Base-by-base conservation (phyloP, 2,329 filamentous ascomycete species). In the Aspergillus pseudoviridinutans region DNA sequence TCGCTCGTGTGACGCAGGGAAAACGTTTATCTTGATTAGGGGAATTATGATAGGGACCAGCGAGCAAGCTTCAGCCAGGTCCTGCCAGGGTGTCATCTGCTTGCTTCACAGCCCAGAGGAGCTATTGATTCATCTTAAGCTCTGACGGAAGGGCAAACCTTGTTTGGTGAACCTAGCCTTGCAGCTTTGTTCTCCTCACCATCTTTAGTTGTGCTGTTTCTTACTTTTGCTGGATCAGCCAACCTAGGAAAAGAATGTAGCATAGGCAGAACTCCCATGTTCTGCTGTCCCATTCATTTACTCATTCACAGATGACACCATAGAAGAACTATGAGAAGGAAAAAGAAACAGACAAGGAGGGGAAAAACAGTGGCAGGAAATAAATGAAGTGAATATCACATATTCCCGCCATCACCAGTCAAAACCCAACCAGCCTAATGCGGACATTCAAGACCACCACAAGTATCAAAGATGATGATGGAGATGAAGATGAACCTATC, bases 261-360 rank as follows among this genome's bases (percentile, higher is more conserved):
- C 61, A 62, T 55, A 61, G 58, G 57, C 55, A 59, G 59, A 71
- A 70, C 64, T 68, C 66, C 67, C 62, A 53, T 65, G 62, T 66
- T 65, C 66, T 57, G 58, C 60, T 63, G 61, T 60, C 67, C 66
- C 66, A 66, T 67, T 70, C 67, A 63, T 70, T 64, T 61, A 68
- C 67, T 67, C 64, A 62, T 68, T 65, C 66, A 64, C 58, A 59
- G 61, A 66, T 63, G 58, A 59, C 58, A 44, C 53, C 49, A 25
- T 53, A 46, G 44, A 49, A 47, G 25, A 44, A 46, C 51, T 49
- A 51, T 53, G 52, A 51, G 58, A 35, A 49, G 55, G 42, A 57
- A 61, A 54, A 54, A 54, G 50, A 58, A 61, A 58, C 60, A 49
- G 53, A 57, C 57, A 56, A 55, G 57, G 63, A 64, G 49, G 57